These are phyloP conservation scores for Solanum sparsipilum DNA, from an alignment of 257 asterid species.

Conservation along the genomic window DNA sequence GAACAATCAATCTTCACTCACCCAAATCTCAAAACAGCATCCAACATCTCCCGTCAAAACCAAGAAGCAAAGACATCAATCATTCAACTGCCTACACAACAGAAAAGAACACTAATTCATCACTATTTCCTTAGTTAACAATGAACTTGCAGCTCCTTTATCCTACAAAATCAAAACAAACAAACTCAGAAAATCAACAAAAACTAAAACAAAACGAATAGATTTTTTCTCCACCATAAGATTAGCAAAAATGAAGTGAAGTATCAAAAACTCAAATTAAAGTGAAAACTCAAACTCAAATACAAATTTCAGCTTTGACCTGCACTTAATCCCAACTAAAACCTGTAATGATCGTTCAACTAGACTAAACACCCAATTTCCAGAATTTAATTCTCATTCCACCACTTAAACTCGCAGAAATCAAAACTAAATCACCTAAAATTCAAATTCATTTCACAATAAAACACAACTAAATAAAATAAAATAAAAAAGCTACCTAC, in stretches of 20 bases:
- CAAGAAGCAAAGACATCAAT: slow-evolving; percentile 5
- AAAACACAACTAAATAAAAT: background rate
- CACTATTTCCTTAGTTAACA: background rate
- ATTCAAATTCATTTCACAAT: background rate
- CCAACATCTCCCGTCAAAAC: background rate
- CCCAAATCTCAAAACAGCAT: slow-evolving; percentile 6
- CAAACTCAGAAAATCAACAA: background rate
- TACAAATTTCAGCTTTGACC: background rate
- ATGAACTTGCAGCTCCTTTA: background rate
- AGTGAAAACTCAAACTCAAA: background rate
- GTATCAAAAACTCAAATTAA: background rate
- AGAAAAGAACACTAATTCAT: background rate
- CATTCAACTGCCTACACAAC: slow-evolving; percentile 17
- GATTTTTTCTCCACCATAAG: background rate
- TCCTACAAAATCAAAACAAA: background rate
- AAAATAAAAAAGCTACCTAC: background rate
- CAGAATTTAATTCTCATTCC: background rate
- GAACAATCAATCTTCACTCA: background rate
- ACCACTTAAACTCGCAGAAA: background rate
- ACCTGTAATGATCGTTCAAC: background rate
- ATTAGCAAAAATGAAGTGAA: background rate
- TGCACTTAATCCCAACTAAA: background rate
- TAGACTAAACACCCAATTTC: background rate
- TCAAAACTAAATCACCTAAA: background rate
- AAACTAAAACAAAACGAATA: background rate